A percentile compares a stretch with the other conserved stretches of the same genome.
Evolutionary conservation across 1,284 basidiomycete genomes (phyloP).

Genomic region (Peniophora sp.): DNA sequence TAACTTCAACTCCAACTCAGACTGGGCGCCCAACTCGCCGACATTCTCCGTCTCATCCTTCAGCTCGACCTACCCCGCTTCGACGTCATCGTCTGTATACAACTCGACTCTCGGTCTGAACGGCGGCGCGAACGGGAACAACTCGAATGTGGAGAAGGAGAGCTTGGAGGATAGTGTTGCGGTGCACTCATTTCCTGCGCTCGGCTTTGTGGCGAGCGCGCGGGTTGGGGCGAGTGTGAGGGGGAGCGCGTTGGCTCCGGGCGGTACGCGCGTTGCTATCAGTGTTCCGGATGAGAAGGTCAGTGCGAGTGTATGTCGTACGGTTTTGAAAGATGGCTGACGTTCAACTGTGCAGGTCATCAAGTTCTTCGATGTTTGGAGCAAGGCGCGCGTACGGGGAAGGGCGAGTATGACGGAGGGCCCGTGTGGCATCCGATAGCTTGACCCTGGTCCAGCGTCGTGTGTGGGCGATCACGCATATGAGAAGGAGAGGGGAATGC

Average conservation of each 20-base stretch:
- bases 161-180: conserved; percentile 38
- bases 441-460: too few relatives aligned
- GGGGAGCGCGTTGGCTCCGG: conserved; percentile 38
- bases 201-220: conserved; percentile 32
- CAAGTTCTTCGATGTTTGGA: conserved; percentile 49
- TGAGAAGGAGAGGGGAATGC: too few relatives aligned
- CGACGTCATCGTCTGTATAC: too few relatives aligned
- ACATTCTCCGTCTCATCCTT: conserved; percentile 8
- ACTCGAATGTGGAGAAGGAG: not conserved
- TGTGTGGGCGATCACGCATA: too few relatives aligned
- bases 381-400: conserved; percentile 34
- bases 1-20: conserved; percentile 10
- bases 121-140: not conserved
- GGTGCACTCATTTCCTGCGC: conserved; percentile 49
- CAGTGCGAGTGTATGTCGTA: too few relatives aligned
- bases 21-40: conserved; percentile 9
- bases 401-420: conserved; percentile 22
- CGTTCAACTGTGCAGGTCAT: conserved; percentile 28
- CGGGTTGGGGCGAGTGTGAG: conserved; percentile 32
- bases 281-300: conserved; percentile 35
- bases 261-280: conserved; percentile 39
- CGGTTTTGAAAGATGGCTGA: too few relatives aligned
- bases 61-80: not conserved
- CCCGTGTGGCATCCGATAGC: conserved; percentile 7
- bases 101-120: not conserved